phyloP scores from a whole-genome alignment of 2,329 filamentous ascomycete genomes.

The Penicillium sp. region DNA sequence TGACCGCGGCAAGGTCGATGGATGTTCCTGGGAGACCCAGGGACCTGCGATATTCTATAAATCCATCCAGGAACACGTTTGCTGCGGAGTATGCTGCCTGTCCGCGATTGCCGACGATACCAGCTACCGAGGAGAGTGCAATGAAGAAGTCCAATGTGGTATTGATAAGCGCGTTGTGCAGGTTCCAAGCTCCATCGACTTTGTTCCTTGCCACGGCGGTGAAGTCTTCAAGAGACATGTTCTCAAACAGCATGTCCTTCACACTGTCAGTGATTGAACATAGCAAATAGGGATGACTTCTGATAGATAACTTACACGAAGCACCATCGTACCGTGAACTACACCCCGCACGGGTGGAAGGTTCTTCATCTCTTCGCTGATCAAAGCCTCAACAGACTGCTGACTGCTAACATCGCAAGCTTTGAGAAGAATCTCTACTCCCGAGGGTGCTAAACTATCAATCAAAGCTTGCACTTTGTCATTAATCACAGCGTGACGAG shows the following conservation, averaged over 20 bases:
- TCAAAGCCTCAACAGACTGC: conserved; percentile 30
- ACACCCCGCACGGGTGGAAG: conserved; percentile 44
- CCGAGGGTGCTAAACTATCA: conserved; percentile 15
- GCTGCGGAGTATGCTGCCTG: conserved; percentile 31
- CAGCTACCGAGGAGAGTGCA: conserved; percentile 29
- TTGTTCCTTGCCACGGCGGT: conserved; percentile 17
- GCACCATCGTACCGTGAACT: conserved; percentile 50
- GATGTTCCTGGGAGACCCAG: conserved; percentile 28
- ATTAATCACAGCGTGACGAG: conserved; percentile 41
- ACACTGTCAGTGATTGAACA: conserved; percentile 2
- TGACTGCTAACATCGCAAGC: conserved; percentile 35
- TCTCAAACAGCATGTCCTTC: conserved; percentile 33
- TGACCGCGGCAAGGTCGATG: conserved; percentile 31
- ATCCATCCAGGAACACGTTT: conserved; percentile 29
- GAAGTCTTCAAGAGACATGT: conserved; percentile 31
- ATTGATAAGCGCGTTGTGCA: conserved; percentile 26
- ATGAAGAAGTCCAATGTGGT: conserved; percentile 30
- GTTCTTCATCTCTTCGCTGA: conserved; percentile 21
- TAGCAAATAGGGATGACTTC: background rate
- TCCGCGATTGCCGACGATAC: conserved; percentile 29
- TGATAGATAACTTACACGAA: conserved; percentile 26
- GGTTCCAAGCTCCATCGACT: conserved; percentile 31
- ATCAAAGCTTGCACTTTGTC: conserved; percentile 20
- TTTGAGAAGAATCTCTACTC: conserved; percentile 27
- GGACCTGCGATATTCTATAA: conserved; percentile 27